Evolutionary conservation across 305 asterid genomes (phyloP).

Genomic region (Rubia tinctorum): DNA sequence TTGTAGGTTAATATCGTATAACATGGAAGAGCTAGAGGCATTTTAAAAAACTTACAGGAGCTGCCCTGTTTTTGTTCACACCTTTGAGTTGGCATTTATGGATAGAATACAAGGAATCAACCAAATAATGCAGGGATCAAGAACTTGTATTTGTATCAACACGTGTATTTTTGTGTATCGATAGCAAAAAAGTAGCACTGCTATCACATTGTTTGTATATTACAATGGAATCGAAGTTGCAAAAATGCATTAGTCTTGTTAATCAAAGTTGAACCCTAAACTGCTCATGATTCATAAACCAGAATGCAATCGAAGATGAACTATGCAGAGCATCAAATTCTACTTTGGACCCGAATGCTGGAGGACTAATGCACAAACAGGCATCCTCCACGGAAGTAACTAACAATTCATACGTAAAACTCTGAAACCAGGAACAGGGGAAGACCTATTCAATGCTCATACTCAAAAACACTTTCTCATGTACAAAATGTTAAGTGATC

Average conservation of each 20-base stretch:
- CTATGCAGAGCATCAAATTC: no score
- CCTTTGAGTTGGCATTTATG: conserved; percentile 7
- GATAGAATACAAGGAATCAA: background rate
- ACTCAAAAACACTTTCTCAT: background rate
- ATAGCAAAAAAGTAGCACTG: background rate
- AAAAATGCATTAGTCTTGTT: no score
- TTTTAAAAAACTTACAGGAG: background rate
- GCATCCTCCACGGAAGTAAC: background rate
- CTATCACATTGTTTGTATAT: background rate
- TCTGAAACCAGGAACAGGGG: no score
- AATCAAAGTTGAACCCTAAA: no score
- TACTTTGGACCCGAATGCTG: no score
- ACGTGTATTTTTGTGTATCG: conserved; percentile 7
- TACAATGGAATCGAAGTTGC: background rate
- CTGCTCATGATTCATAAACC: no score
- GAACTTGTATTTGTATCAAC: conserved; percentile 9
- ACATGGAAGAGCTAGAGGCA: conserved; percentile 1
- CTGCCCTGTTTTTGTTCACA: background rate
- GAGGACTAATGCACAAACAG: no score
- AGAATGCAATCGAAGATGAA: no score
- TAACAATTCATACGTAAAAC: background rate
- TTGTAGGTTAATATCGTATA: conserved; percentile 10
- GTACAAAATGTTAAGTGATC: background rate
- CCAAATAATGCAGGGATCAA: conserved; percentile 10
- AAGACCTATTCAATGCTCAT: background rate